Base-by-base conservation (phyloP, 176 grass and related monocot species). In the Oryza australiensis region DNA sequence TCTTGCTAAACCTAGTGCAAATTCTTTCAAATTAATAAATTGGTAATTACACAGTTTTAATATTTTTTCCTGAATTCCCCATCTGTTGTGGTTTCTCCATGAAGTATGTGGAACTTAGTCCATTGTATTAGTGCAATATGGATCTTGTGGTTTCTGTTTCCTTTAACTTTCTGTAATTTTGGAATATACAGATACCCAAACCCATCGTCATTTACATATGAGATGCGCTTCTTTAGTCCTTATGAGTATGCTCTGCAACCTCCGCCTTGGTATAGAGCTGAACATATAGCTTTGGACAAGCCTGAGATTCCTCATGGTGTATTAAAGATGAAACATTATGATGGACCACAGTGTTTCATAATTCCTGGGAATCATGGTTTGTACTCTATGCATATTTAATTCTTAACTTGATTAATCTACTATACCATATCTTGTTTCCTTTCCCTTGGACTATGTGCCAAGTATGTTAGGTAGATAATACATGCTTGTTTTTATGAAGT, bases 301-400 rank as follows among this genome's bases (percentile, higher is more conserved):
- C 94, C 94, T 83, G 92, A 94, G 74, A 63, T 91, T 91, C 94
- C 94, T 46, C 67, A n/a, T 46, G 88, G 92, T 20, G 66, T 97
- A 72, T 92, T 89, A 77, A 85, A 90, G 43, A 79, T 97, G 70
- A 91, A 77, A 33, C 79, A 89, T 68, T 97, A 97, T 86, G 84
- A 68, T 78, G 94, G 94, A 40, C 94, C 94, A 65, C 92, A 97
- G 53, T 94, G 94, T 85, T 97, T 97, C 67, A 87, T 97, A 83
- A 97, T 97, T 90, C 94, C 94, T 22, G 94, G 94, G 77, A 94
- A 97, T 53, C 94, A 97, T 72, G 94, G 94, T 94, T 59, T 73
- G 90, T 83, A 29, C 22, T 75, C 66, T 78, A 14, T 64, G 46
- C 16, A 5, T 26, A 10, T 71, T 42, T 30, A 84, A 91, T 32